Conservation (phyloP, 2,329 filamentous ascomycete species). For the Diaporthe australafricana region DNA sequence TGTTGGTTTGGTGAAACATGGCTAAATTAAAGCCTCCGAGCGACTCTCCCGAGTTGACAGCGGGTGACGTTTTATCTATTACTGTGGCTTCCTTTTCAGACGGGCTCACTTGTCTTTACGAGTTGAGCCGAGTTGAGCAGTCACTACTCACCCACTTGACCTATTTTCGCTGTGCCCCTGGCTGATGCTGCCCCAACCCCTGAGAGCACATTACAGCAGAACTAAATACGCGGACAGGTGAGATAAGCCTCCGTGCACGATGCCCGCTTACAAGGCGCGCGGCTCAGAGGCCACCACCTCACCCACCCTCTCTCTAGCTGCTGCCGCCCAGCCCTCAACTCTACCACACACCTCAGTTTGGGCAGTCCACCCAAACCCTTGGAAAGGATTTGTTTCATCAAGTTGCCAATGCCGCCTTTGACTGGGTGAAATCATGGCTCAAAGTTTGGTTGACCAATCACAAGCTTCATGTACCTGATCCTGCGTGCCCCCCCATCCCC, state of each 20-base stretch:
- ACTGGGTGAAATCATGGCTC: background rate
- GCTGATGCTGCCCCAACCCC: too few species aligned
- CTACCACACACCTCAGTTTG: background rate
- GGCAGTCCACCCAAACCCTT: background rate
- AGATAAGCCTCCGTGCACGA: background rate
- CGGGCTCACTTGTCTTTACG: too few species aligned
- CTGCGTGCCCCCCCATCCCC: background rate
- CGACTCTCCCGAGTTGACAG: slow-evolving; percentile 5
- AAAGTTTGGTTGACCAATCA: background rate
- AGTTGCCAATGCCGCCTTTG: background rate
- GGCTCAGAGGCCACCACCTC: slow-evolving; percentile 11
- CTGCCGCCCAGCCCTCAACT: background rate
- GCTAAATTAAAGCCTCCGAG: slow-evolving; percentile 13
- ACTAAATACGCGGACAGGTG: background rate
- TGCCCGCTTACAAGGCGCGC: slow-evolving; percentile 10
- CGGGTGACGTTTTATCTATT: slow-evolving; percentile 1
- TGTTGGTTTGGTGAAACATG: slow-evolving; percentile 19
- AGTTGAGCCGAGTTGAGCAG: background rate
- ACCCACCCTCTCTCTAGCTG: too few species aligned
- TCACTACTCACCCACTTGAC: background rate
- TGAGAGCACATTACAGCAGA: background rate
- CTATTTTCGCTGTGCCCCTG: too few species aligned
- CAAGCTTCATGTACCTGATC: background rate
- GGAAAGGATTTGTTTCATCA: slow-evolving; percentile 12
- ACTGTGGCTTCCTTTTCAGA: background rate